These are phyloP conservation scores for Candida gorgasii DNA, from an alignment of 805 yeast genomes.

Conservation along the genomic window DNA sequence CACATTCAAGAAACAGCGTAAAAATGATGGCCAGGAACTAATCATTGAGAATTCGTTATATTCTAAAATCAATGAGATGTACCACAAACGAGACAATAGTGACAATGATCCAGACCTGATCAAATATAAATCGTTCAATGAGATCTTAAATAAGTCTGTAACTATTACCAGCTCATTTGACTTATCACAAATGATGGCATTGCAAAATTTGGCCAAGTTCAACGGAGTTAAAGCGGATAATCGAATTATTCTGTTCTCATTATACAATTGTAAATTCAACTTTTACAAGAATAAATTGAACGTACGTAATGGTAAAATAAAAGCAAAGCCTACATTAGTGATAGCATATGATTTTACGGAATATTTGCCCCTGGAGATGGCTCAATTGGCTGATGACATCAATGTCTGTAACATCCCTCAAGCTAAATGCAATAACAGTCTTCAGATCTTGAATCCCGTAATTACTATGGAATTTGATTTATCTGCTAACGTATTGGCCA, in stretches of 20 bases:
- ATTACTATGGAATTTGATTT: conserved; percentile 16
- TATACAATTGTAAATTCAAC: conserved; percentile 5
- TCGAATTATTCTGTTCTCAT: not conserved
- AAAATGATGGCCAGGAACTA: conserved; percentile 8
- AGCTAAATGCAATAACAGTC: conserved; percentile 2
- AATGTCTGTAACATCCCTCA: conserved; percentile 4
- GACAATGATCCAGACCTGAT: conserved; percentile 10
- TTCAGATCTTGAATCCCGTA: conserved; percentile 6
- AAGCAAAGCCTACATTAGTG: conserved; percentile 3
- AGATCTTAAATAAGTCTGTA: conserved; percentile 9
- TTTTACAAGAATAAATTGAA: conserved; percentile 6
- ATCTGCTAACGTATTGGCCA: conserved; percentile 12
- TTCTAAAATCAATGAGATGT: conserved; percentile 16
- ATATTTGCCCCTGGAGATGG: not conserved
- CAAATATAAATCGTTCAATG: conserved; percentile 11
- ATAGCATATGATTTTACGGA: not conserved
- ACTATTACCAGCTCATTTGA: not conserved
- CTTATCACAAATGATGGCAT: not conserved
- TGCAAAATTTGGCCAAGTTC: not conserved
- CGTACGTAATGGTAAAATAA: conserved; percentile 4
- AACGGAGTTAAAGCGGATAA: not conserved
- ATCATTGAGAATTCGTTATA: conserved; percentile 20
- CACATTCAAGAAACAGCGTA: conserved; percentile 1
- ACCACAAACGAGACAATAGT: conserved; percentile 11
- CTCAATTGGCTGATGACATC: conserved; percentile 6